Conservation (phyloP, 2,329 filamentous ascomycete species). For the Alternaria postmessia region DNA sequence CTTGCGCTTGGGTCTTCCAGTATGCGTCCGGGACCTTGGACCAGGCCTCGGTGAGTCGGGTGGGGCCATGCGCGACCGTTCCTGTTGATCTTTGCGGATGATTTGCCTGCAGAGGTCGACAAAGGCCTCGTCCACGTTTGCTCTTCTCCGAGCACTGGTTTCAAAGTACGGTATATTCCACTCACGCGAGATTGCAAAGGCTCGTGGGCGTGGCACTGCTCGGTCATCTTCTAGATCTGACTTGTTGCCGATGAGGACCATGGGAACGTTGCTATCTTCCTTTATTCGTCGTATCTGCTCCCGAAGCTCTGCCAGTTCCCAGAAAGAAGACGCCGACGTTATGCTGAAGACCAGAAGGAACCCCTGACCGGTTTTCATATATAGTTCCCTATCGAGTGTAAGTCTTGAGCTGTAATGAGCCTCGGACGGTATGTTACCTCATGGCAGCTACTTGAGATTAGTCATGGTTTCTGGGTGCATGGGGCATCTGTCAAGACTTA, state of each 20-base stretch:
- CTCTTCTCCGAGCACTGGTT: constrained; percentile 80
- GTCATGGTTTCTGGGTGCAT: constrained; percentile 5
- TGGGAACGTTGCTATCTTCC: constrained; percentile 82
- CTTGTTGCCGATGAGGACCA: constrained; percentile 93
- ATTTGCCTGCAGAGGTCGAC: constrained; percentile 85
- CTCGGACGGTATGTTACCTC: constrained; percentile 37
- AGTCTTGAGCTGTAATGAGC: constrained; percentile 19
- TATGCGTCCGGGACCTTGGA: constrained; percentile 17
- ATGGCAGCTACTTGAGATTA: constrained; percentile 43
- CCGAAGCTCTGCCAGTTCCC: constrained; percentile 80
- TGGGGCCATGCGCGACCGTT: constrained; percentile 27
- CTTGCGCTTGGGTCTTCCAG: constrained; percentile 17
- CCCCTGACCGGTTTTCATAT: constrained; percentile 93
- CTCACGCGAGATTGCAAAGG: constrained; percentile 83
- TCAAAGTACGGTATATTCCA: constrained; percentile 94
- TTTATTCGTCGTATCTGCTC: constrained; percentile 94
- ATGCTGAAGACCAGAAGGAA: constrained; percentile 94
- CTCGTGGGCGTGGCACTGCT: constrained; percentile 77
- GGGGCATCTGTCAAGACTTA: constrained; percentile 57
- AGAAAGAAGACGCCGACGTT: constrained; percentile 82
- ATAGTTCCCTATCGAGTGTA: constrained; percentile 39
- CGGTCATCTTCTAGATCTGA: constrained; percentile 88
- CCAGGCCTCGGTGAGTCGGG: constrained; percentile 25
- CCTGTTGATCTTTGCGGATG: constrained; percentile 73
- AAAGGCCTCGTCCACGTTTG: constrained; percentile 92